A percentile compares a stretch with the other conserved stretches of the same genome.
Conservation (phyloP, 129 eudicot genomes). For the Deinandra increscens region DNA sequence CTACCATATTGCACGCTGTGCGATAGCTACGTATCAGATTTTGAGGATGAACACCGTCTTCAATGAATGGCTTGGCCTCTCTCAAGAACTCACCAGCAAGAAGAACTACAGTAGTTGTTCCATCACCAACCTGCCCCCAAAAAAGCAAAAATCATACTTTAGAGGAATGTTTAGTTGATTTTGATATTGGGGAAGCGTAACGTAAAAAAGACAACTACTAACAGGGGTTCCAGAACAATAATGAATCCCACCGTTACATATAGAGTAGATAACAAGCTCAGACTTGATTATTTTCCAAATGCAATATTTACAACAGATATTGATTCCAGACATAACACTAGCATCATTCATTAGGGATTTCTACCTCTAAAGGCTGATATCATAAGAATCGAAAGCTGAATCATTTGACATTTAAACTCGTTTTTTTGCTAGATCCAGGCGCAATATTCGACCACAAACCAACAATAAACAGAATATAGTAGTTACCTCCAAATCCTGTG, state of each 20-base stretch:
- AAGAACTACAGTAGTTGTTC: conserved; percentile 92
- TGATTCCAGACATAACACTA: background rate
- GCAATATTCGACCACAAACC: background rate
- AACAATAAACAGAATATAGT: no score
- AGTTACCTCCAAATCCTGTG: conserved; percentile 90
- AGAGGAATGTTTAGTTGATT: background rate
- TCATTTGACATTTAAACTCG: background rate
- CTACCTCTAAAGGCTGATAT: background rate
- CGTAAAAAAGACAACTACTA: no score
- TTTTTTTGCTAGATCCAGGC: conserved; percentile 8
- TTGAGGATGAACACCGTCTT: conserved; percentile 99
- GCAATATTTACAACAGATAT: background rate
- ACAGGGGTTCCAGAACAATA: background rate
- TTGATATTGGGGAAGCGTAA: background rate
- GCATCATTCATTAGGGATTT: background rate
- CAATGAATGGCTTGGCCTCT: conserved; percentile 96
- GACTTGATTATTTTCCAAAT: background rate
- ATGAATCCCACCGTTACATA: background rate
- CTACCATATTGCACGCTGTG: conserved; percentile 68
- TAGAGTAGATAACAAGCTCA: background rate
- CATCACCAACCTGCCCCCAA: conserved; percentile 88
- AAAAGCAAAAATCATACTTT: conserved; percentile 9
- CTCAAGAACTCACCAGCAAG: conserved; percentile 96
- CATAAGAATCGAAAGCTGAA: background rate
- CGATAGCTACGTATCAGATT: conserved; percentile 82